Percentiles rank a stretch among this genome's conserved stretches.
Evolutionary conservation across 2,329 filamentous ascomycete genomes (phyloP).

Genomic region (Ascomycota sp.): DNA sequence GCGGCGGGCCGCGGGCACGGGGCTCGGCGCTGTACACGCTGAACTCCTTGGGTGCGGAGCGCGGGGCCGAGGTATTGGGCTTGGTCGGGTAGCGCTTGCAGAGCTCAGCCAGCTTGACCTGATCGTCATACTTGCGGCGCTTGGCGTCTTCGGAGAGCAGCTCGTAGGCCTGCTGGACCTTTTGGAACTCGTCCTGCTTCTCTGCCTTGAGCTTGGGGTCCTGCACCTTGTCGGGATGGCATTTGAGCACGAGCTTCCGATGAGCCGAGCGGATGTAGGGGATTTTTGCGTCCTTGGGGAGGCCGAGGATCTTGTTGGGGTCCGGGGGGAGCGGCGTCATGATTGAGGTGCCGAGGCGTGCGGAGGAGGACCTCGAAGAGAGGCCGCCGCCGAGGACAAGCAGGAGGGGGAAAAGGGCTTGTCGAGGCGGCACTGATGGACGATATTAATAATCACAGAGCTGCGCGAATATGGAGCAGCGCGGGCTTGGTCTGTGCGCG

Average conservation of each 20-base stretch:
- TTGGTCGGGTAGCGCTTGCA: conserved; percentile 30
- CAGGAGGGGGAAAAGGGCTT: neutral
- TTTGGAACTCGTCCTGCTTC: conserved; percentile 78
- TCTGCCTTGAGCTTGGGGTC: conserved; percentile 54
- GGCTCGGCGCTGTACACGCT: conserved; percentile 32
- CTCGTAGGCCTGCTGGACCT: conserved; percentile 85
- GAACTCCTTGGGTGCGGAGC: conserved; percentile 18
- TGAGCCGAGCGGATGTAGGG: conserved; percentile 59
- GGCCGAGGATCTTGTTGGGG: conserved; percentile 60
- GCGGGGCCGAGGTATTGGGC: conserved; percentile 22
- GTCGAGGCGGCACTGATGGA: no score
- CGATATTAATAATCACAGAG: no score
- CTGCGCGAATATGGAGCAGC: no score
- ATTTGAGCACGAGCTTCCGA: conserved; percentile 70
- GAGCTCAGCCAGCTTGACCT: conserved; percentile 45
- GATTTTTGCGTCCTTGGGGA: conserved; percentile 49
- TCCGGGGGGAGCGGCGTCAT: conserved; percentile 41
- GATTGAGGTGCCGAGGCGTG: conserved; percentile 4
- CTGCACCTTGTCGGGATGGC: conserved; percentile 81
- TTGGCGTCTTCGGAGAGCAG: conserved; percentile 60
- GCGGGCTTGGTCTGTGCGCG: no score
- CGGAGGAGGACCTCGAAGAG: neutral
- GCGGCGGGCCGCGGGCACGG: conserved; percentile 2
- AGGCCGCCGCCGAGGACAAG: neutral
- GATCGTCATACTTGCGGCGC: conserved; percentile 58